phyloP scores from a whole-genome alignment of 495 filamentous ascomycete genomes.

The Penicillium pancosmium region DNA sequence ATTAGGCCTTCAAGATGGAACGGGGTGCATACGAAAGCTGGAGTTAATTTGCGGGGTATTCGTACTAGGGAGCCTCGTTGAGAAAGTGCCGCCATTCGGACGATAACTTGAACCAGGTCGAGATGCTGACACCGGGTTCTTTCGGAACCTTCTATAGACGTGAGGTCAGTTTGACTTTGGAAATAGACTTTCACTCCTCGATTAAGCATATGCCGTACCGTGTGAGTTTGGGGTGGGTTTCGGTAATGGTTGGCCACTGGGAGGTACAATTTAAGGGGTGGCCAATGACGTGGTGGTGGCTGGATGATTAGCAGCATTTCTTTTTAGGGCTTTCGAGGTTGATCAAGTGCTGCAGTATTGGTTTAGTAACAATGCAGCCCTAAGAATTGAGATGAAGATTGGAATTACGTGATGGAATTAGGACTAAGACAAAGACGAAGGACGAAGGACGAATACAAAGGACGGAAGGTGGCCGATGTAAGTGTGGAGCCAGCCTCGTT shows the following conservation, averaged over 20 bases:
- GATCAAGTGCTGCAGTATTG: too few species aligned
- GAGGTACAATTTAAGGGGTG: too few species aligned
- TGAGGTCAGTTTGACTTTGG: neutral
- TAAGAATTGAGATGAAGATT: too few species aligned
- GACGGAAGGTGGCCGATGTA: neutral
- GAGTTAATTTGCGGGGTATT: neutral
- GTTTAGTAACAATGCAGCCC: too few species aligned
- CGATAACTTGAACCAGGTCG: neutral
- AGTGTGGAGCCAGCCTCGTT: neutral
- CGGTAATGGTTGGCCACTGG: neutral
- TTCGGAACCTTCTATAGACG: neutral
- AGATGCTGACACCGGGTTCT: neutral
- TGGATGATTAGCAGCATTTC: too few species aligned
- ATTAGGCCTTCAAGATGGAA: too few species aligned
- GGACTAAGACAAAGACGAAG: neutral
- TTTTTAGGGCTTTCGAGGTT: too few species aligned
- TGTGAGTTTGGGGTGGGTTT: neutral
- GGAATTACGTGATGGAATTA: neutral
- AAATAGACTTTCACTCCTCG: neutral
- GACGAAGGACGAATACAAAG: neutral
- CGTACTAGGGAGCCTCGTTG: neutral
- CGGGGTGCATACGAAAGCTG: too few species aligned
- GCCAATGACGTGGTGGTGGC: too few species aligned
- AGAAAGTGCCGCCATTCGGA: neutral
- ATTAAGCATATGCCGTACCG: slow-evolving; percentile 3